Conservation (phyloP, 2,329 filamentous ascomycete species). For the Aspergillus sp. region DNA sequence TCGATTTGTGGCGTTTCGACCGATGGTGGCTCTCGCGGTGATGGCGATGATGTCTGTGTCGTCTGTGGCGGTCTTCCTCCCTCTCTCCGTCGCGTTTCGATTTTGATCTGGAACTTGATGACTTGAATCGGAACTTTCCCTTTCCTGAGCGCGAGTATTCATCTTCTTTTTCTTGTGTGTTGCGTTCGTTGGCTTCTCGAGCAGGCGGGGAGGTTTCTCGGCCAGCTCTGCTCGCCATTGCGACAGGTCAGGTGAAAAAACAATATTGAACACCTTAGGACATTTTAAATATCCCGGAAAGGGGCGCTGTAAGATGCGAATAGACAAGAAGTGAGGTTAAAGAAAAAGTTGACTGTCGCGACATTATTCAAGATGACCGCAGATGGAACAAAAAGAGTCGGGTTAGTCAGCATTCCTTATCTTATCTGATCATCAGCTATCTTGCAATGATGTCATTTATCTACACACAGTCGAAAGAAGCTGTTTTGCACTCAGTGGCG, state of each 20-base stretch:
- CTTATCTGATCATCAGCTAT: slow-evolving; percentile 13
- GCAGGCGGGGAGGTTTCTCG: not conserved
- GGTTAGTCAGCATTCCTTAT: slow-evolving; percentile 5
- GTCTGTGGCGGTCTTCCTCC: not conserved
- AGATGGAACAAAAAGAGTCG: not conserved
- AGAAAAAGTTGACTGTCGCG: too few species aligned
- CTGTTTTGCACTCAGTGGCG: too few species aligned
- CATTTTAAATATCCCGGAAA: not conserved
- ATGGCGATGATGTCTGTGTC: slow-evolving; percentile 3
- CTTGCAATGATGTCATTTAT: slow-evolving; percentile 9
- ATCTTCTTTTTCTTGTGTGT: slow-evolving; percentile 2
- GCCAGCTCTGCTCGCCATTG: too few species aligned
- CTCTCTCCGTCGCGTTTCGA: slow-evolving; percentile 7
- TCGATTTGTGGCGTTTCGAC: slow-evolving; percentile 8
- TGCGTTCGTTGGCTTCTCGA: slow-evolving; percentile 1
- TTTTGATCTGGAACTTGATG: slow-evolving; percentile 11
- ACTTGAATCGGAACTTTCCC: slow-evolving; percentile 33
- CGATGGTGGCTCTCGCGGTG: slow-evolving; percentile 11
- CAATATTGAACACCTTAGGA: too few species aligned
- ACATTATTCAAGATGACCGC: not conserved
- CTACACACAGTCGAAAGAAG: not conserved
- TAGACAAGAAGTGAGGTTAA: not conserved
- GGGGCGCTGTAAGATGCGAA: not conserved
- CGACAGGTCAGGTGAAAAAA: too few species aligned
- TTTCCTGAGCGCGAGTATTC: slow-evolving; percentile 12